Percentiles rank a stretch among this genome's conserved stretches.
Conservation (phyloP, 1,284 basidiomycete genomes). For the Rugosomyces carneus region DNA sequence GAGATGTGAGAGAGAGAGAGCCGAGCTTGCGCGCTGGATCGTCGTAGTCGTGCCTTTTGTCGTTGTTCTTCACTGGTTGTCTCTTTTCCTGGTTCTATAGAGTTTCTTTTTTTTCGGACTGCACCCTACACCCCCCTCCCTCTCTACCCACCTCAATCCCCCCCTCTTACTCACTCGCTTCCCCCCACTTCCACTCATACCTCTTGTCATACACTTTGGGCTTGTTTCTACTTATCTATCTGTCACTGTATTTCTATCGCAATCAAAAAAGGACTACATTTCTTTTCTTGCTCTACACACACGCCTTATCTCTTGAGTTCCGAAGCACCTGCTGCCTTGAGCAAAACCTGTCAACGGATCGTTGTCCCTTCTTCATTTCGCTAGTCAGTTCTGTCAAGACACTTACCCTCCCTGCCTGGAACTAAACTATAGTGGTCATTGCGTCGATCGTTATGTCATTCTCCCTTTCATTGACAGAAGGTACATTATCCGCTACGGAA, state of each 20-base stretch:
- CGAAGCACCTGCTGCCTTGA: not conserved
- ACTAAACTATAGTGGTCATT: not conserved
- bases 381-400: too few species aligned
- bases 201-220: too few species aligned
- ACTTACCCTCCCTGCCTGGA: not conserved
- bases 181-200: too few species aligned
- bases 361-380: too few species aligned
- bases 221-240: not conserved
- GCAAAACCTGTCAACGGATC: not conserved
- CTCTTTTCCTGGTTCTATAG: not conserved
- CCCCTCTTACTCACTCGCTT: not conserved
- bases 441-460: not conserved
- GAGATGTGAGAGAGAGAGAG: too few species aligned
- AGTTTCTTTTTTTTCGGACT: not conserved
- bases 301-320: too few species aligned
- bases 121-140: conserved; percentile 1
- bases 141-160: not conserved
- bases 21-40: not conserved
- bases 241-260: conserved; percentile 8
- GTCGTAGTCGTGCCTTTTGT: not conserved
- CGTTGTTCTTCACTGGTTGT: not conserved
- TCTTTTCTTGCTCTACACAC: too few species aligned
- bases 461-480: not conserved
- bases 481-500: too few species aligned
- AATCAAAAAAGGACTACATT: not conserved